Evolutionary conservation across 2,329 filamentous ascomycete genomes (phyloP).

Genomic region (Lasiodiplodia sp.): DNA sequence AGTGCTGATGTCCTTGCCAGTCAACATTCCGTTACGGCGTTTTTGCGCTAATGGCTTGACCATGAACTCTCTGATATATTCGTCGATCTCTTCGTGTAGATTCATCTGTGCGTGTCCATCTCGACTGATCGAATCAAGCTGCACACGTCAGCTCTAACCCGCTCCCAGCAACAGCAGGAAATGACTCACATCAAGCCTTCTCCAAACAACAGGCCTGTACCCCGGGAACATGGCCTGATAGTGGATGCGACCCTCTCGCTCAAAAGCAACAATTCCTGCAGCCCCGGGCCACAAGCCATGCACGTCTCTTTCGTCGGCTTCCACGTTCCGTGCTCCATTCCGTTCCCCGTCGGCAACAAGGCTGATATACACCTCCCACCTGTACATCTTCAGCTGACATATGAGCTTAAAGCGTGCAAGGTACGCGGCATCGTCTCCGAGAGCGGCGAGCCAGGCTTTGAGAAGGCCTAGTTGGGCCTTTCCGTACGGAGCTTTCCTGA

Average conservation of each 20-base stretch:
- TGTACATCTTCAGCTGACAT: not conserved
- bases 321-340: conserved; percentile 8
- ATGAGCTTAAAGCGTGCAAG: conserved; percentile 5
- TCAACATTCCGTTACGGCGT: not conserved
- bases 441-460: not conserved
- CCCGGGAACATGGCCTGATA: conserved; percentile 6
- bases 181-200: not conserved
- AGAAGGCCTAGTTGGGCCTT: not conserved
- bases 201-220: not conserved
- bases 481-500: conserved; percentile 2
- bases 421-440: not conserved
- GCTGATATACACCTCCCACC: conserved; percentile 8
- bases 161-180: not conserved
- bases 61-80: not conserved
- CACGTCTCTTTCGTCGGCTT: not conserved
- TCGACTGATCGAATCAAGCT: not conserved
- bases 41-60: not conserved
- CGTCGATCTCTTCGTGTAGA: not conserved
- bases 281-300: conserved; percentile 1
- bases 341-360: not conserved
- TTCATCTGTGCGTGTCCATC: not conserved
- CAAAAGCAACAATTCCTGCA: not conserved
- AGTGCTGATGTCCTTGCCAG: not conserved
- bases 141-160: not conserved
- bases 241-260: not conserved